phyloP scores from a whole-genome alignment of 768 basidiomycete species.

The Boletus eberwhitei region DNA sequence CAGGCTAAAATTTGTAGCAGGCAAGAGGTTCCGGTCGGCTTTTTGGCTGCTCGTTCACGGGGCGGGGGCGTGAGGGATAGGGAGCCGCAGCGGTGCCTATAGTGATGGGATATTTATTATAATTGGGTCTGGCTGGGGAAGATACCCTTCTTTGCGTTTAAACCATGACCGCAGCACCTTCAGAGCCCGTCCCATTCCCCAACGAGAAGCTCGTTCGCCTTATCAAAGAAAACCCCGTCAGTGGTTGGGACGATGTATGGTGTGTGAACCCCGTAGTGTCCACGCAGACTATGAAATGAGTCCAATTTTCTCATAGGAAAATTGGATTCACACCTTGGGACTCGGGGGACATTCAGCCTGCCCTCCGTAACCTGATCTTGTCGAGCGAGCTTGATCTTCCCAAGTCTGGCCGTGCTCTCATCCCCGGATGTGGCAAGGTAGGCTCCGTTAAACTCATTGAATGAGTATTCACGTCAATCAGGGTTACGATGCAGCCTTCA shows the following conservation, averaged over 20 bases:
- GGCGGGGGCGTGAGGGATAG: too few relatives aligned
- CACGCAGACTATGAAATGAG: background rate
- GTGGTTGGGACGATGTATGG: constrained; percentile 24
- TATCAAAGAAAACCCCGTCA: constrained; percentile 9
- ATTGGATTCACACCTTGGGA: constrained; percentile 63
- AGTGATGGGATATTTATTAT: too few relatives aligned
- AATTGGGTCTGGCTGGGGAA: too few relatives aligned
- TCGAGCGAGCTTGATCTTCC: constrained; percentile 45
- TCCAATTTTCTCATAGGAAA: constrained; percentile 37
- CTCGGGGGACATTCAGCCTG: constrained; percentile 48
- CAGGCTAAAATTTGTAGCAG: too few relatives aligned
- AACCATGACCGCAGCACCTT: too few relatives aligned
- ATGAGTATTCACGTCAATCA: constrained; percentile 2
- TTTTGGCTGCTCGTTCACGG: too few relatives aligned
- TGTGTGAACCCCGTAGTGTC: background rate
- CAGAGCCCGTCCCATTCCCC: background rate
- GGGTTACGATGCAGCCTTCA: constrained; percentile 20
- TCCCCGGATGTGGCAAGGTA: constrained; percentile 58
- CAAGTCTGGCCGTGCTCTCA: constrained; percentile 40
- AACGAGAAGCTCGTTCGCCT: constrained; percentile 5
- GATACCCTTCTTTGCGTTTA: too few relatives aligned
- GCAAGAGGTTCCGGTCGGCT: too few relatives aligned
- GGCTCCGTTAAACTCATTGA: background rate
- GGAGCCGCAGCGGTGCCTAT: too few relatives aligned
- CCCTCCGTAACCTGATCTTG: constrained; percentile 50